Base-by-base conservation (phyloP, 2,329 filamentous ascomycete species). In the Didymella exigua region DNA sequence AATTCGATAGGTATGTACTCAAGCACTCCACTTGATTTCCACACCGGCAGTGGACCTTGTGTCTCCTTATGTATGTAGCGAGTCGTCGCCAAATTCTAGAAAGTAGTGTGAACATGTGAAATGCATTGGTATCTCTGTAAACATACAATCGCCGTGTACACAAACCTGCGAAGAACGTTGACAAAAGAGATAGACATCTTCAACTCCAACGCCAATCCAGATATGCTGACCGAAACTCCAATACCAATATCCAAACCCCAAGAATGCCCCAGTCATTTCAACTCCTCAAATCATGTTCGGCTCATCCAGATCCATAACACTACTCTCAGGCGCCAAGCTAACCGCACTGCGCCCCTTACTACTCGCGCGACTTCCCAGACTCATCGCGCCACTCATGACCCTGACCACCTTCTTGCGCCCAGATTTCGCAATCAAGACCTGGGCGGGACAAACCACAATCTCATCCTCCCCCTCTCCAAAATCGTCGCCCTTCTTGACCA, bases 401-500 rank as follows among this genome's bases (percentile, higher is more conserved):
- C 79, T 72, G 4, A 81, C 79, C 19, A 81, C 76, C 65, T 80
- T 81, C 67, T 79, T 81, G 33, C 77, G 75, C 23, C 70, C 72
- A 6, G 73, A 63, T 49, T 70, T 73, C 21, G 89, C 89, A 37
- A 97, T 85, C 57, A 98, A 84, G 30, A 99, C 95, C 75, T 98
- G 93, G 6, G 96, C 95, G 9, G 93, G 93, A 71, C 89, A 96
- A 38, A 99, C 91, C 41, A 98, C 93, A 61, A 96, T 91, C 80
- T 98, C 93, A 63, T 97, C 92, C 49, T 97, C 91, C 49, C 93
- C 93, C 48, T 89, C 84, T 21, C 93, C 95, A 34, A 82, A 81
- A 72, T 98, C 93, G 69, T 96, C 90, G 48, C 93, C 93, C 79
- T 95, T 96, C 79, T 96, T 96, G 67, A 98, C 91, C 16, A 99